These are phyloP conservation scores for Glutinoglossum americanum DNA, from an alignment of 495 filamentous ascomycete genomes.

Conservation along the genomic window DNA sequence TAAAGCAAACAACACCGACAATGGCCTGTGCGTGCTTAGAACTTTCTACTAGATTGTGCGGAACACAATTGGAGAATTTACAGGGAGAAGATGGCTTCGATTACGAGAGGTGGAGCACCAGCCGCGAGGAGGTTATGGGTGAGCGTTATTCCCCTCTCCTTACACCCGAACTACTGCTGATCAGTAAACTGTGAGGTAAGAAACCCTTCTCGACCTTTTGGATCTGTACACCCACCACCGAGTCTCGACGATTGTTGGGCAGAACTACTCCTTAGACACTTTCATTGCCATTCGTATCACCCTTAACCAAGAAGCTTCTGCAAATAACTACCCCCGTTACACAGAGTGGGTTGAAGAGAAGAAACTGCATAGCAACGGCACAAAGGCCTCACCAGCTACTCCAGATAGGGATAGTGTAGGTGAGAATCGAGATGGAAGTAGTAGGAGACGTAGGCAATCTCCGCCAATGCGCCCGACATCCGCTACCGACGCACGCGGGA, in stretches of 20 bases:
- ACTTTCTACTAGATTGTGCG: conserved; percentile 47
- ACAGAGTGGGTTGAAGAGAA: conserved; percentile 21
- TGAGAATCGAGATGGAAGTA: background rate
- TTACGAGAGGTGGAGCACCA: conserved; percentile 36
- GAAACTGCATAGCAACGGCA: conserved; percentile 22
- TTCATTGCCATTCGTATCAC: conserved; percentile 71
- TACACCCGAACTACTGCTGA: background rate
- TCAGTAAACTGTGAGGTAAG: conserved; percentile 17
- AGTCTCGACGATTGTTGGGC: conserved; percentile 47
- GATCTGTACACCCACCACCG: conserved; percentile 76
- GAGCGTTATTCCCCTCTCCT: conserved; percentile 3
- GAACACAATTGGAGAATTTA: conserved; percentile 24
- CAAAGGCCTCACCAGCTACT: conserved; percentile 11
- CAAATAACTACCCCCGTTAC: conserved; percentile 30
- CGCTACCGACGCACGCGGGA: conserved; percentile 15
- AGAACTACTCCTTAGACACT: conserved; percentile 41
- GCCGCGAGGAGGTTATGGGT: conserved; percentile 50
- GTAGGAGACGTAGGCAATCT: background rate
- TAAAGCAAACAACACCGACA: conserved; percentile 64
- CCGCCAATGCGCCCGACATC: background rate
- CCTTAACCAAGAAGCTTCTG: conserved; percentile 53
- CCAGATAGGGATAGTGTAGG: background rate
- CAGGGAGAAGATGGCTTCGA: conserved; percentile 19
- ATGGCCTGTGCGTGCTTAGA: conserved; percentile 69
- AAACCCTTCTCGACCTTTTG: conserved; percentile 67